Percentiles rank a stretch among this genome's conserved stretches.
Conservation (phyloP, 2,329 filamentous ascomycete species). For the Neofusicoccum laricinum region DNA sequence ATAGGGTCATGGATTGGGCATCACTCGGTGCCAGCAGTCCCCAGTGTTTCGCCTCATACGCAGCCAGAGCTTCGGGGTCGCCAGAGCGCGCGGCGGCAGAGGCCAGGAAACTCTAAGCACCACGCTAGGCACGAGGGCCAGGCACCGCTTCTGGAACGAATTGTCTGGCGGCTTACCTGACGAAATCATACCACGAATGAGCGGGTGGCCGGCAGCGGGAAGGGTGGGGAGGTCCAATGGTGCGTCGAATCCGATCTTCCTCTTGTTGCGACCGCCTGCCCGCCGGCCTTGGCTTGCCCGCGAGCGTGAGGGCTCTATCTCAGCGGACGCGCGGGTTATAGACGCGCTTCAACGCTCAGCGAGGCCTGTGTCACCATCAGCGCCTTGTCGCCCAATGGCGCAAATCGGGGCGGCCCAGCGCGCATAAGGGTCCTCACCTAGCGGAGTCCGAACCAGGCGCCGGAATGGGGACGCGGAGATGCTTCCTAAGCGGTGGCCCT, state of each 20-base stretch:
- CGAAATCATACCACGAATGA: background rate
- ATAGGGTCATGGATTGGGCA: conserved; percentile 16
- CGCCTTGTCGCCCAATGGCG: conserved; percentile 8
- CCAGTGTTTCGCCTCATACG: conserved; percentile 13
- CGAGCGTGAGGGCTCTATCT: background rate
- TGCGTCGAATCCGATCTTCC: background rate
- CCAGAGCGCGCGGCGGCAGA: background rate
- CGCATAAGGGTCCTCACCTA: conserved; percentile 13
- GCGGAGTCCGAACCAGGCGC: background rate
- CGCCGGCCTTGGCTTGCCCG: background rate
- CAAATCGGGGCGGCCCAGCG: conserved; percentile 1
- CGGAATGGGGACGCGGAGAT: conserved; percentile 9
- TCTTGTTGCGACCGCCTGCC: background rate
- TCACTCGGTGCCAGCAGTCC: conserved; percentile 13
- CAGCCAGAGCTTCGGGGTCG: conserved; percentile 13
- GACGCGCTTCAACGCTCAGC: background rate
- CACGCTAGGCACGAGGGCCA: conserved; percentile 9
- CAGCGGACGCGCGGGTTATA: background rate
- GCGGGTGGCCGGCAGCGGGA: background rate
- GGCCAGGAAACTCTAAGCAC: conserved; percentile 7
- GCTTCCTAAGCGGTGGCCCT: conserved; percentile 11
- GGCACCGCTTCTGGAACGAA: conserved; percentile 6
- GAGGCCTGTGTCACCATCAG: conserved; percentile 3
- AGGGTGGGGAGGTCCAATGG: background rate
- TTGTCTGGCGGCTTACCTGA: conserved; percentile 5